These are phyloP conservation scores for Cyclotella cryptica DNA, from an alignment of 108 stramenopile species.

Conservation along the genomic window DNA sequence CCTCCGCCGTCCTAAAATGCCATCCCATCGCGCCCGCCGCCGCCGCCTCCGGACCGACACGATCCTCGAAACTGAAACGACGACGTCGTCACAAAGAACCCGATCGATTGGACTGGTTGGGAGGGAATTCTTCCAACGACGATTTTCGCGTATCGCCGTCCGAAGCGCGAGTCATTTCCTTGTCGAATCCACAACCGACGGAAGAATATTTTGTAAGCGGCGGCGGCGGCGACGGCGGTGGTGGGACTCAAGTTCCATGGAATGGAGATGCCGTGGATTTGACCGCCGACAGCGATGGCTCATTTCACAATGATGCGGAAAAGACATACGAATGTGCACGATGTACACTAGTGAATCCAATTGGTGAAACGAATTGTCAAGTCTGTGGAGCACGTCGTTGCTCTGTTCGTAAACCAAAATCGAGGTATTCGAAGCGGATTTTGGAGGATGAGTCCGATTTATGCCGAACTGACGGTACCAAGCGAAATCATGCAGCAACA, in stretches of 20 bases:
- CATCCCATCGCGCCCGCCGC: not conserved
- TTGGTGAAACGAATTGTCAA: constrained; percentile 10
- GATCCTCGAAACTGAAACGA: not conserved
- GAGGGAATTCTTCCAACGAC: constrained; percentile 6
- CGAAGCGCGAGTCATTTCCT: not conserved
- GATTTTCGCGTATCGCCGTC: not conserved
- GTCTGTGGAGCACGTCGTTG: constrained; percentile 19
- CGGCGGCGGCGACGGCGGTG: not conserved
- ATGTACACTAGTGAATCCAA: constrained; percentile 41
- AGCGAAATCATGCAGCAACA: not conserved
- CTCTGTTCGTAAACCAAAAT: constrained; percentile 23
- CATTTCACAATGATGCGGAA: not conserved
- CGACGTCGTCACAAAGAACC: constrained; percentile 14
- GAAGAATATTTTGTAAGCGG: not conserved
- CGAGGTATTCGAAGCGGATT: too few species aligned
- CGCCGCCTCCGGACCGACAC: not conserved
- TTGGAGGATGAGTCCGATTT: too few species aligned
- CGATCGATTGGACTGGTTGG: constrained; percentile 45
- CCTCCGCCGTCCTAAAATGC: not conserved
- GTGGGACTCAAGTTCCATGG: not conserved
- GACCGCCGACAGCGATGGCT: not conserved
- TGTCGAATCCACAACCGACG: not conserved
- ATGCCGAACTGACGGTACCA: too few species aligned
- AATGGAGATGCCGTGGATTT: not conserved
- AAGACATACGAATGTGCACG: constrained; percentile 32